Evolutionary conservation across 306 rosid genomes (phyloP), one percentile per base, ranked within the genome.

Genomic region (Dicorynia guianensis): DNA sequence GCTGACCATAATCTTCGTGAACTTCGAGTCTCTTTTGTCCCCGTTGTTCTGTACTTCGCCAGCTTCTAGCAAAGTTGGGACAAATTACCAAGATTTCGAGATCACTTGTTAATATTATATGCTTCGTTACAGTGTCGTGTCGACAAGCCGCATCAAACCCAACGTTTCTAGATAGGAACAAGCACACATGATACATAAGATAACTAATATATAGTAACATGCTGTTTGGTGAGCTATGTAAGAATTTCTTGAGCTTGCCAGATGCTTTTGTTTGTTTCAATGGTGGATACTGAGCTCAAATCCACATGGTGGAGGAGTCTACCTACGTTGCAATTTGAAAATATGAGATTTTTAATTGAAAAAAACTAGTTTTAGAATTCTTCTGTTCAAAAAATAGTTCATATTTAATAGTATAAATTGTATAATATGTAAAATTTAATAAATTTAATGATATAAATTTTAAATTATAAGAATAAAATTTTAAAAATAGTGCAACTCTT

Each of bases 1-100:
- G 59, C 52, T 69, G 70, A 59, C 76, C 63, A 40, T 63, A 56
- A 74, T 77, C 82, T 82, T 82, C 84, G 79, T 78, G 72, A 80
- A 76, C 80, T 80, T 80, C 75, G 71, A 80, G 75, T 47, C 71
- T 55, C 76, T 63, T 82, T 80, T 82, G 79, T 72, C 81, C 63
- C 68, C 59, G 11, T 82, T 79, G 5, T 70, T 71, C 66, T 78
- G 20, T 76, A 62, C 58, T 64, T 71, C 77, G 79, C 69, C 83
- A 54, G 57, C 62, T 75, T 54, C 55, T 65, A 39, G 39, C 74
- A 62, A 53, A 63, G 67, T 50, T 63, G 63, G 71, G 75, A 84
- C 63, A 67, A 57, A 61, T 46, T 78, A 52, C 78, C 59, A 60
- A 19, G 65, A 53, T 30, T 80, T 40, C 47, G 44, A 59, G 74